A percentile compares a stretch with the other conserved stretches of the same genome.
Evolutionary conservation across 129 eudicot genomes (phyloP).

Genomic region (Saposhnikovia divaricata): DNA sequence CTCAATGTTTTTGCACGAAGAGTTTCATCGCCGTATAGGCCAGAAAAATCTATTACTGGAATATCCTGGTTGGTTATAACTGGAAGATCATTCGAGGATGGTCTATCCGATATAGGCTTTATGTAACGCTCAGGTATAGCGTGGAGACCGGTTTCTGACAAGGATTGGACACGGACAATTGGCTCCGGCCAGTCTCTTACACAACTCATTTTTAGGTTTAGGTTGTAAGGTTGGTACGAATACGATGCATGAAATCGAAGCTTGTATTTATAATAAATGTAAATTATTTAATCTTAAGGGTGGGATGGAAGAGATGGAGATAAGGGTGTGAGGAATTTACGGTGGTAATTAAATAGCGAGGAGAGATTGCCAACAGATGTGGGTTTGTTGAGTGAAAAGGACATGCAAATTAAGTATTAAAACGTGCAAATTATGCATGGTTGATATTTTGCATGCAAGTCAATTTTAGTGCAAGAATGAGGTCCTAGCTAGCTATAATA

Average conservation of each 20-base stretch:
- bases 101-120: slow-evolving; percentile 61
- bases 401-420: slow-evolving; percentile 6
- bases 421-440: slow-evolving; percentile 28
- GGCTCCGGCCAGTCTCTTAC: slow-evolving; percentile 79
- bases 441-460: slow-evolving; percentile 1
- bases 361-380: slow-evolving; percentile 5
- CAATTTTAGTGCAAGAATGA: slow-evolving; percentile 3
- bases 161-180: slow-evolving; percentile 61
- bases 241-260: background rate
- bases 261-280: background rate
- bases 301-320: background rate
- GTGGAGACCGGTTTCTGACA: slow-evolving; percentile 34
- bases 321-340: background rate
- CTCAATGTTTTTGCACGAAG: slow-evolving; percentile 21
- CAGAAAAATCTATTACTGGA: slow-evolving; percentile 57
- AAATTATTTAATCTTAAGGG: background rate
- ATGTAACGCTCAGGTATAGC: slow-evolving; percentile 55
- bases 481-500: background rate
- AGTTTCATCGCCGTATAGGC: slow-evolving; percentile 18
- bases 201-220: slow-evolving; percentile 24
- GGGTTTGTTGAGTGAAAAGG: slow-evolving; percentile 20
- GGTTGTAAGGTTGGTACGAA: background rate
- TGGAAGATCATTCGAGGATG: slow-evolving; percentile 7
- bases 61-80: slow-evolving; percentile 25
- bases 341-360: background rate